Evolutionary conservation across 257 asterid genomes (phyloP).

Genomic region (Solanum chiquidenum): DNA sequence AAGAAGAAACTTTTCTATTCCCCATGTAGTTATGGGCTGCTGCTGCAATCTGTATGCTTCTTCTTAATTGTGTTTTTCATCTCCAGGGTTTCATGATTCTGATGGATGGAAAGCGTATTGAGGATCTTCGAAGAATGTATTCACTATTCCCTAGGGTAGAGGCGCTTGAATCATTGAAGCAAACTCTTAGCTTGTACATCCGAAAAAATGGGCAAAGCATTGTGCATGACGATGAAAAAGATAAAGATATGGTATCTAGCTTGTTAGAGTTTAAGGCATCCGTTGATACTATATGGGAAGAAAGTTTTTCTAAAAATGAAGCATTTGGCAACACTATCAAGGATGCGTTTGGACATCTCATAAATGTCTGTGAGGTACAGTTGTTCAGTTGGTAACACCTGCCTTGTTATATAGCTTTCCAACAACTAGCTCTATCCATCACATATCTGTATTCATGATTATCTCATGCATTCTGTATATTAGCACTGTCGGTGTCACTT

Average conservation of each 20-base stretch:
- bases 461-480: not conserved
- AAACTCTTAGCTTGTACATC: conserved; percentile 70
- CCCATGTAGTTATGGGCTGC: not conserved
- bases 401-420: not conserved
- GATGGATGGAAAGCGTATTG: conserved; percentile 87
- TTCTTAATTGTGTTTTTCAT: not conserved
- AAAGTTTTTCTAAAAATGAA: conserved; percentile 77
- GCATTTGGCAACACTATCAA: conserved; percentile 85
- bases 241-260: conserved; percentile 90
- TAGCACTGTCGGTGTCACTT: not conserved
- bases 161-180: conserved; percentile 76
- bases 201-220: conserved; percentile 78
- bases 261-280: conserved; percentile 78
- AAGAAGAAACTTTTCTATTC: not conserved
- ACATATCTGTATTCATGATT: not conserved
- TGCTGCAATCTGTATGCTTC: not conserved
- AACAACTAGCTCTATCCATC: not conserved
- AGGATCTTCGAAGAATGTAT: conserved; percentile 87
- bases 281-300: conserved; percentile 89
- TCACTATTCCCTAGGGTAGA: conserved; percentile 60
- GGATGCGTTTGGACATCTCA: conserved; percentile 93
- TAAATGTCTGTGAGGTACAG: conserved; percentile 47
- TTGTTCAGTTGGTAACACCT: not conserved
- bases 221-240: conserved; percentile 95
- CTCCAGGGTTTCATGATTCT: conserved; percentile 70